Evolutionary conservation across 352 stramenopile species (phyloP).

Genomic region (Phytophthora crassamura): DNA sequence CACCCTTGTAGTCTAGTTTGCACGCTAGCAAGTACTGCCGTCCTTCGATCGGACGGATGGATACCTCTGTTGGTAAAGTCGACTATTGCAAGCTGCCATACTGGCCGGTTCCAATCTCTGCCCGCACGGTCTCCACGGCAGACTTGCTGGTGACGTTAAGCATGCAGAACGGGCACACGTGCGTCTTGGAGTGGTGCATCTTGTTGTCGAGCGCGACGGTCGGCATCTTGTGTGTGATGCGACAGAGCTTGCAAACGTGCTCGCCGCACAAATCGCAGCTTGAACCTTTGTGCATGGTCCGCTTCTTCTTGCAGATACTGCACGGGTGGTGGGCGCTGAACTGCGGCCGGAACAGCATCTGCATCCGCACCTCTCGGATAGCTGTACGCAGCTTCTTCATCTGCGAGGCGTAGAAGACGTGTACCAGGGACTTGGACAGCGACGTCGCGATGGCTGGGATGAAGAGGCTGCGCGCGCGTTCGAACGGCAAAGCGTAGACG

Average conservation of each 20-base stretch:
- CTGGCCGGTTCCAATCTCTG: conserved; percentile 28
- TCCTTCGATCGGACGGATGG: conserved; percentile 35
- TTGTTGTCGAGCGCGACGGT: conserved; percentile 38
- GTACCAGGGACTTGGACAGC: conserved; percentile 36
- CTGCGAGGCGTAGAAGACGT: conserved; percentile 27
- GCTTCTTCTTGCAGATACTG: conserved; percentile 6
- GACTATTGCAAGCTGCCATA: conserved; percentile 28
- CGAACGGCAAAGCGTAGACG: conserved; percentile 29
- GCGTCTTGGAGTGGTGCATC: conserved; percentile 27
- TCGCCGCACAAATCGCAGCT: conserved; percentile 14
- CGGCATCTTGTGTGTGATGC: conserved; percentile 31
- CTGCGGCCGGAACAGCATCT: conserved; percentile 4
- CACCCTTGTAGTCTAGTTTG: no score
- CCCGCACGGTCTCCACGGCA: conserved; percentile 22
- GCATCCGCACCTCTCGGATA: background rate
- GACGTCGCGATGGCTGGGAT: conserved; percentile 27
- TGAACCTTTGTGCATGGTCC: conserved; percentile 5
- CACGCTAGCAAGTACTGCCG: no score
- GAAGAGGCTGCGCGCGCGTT: conserved; percentile 25
- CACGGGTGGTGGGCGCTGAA: conserved; percentile 5
- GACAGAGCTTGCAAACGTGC: conserved; percentile 32
- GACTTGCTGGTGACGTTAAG: conserved; percentile 22
- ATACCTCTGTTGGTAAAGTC: conserved; percentile 10
- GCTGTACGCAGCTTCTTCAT: conserved; percentile 31
- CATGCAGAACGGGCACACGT: conserved; percentile 33